Base-by-base conservation (phyloP, 441 rosid genomes). In the Rhodomyrtus psidioides region DNA sequence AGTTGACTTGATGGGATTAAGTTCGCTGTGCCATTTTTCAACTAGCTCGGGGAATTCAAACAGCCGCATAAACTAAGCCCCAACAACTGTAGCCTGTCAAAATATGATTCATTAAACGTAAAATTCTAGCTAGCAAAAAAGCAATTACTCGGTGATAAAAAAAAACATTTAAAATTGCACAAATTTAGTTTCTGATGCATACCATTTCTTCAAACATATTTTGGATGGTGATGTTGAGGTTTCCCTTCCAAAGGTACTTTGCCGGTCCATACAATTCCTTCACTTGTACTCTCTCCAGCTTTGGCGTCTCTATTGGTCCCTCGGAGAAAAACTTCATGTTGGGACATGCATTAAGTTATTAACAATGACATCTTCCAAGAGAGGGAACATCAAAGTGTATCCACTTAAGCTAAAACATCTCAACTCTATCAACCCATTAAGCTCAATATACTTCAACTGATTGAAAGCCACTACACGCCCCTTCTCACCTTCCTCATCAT, bases 31-130 rank as follows among this genome's bases (percentile, higher is more conserved):
- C 65, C 34, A 58, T 14, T 58, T n/a, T 58, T 1, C 65, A 12
- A 58, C 6, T 0, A 58, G 0, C 9, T 58, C 3, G 0, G 9
- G 19, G 2, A 58, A 13, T 4, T n/a, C 19, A 12, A 30, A 58
- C 2, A 58, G 5, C 65, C 1, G 0, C 1, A 59, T 3, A n/a
- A 59, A 27, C 19, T 1, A 0, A 0, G 28, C 21, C 28, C 0
- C 5, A 51, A 4, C 53, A 51, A 51, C 3, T 4, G 15, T 12
- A 51, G 53, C 34, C 34, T 59, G 1, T 59, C 3, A 3, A 7
- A 6, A 51, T 27, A 59, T 1, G 10, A 34, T 27, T 27, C 65
- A n/a, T 14, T 27, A 27, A 54, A 59, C 1, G 3, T 27, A 59
- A n/a, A 6, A 4, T n/a, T 27, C 19, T 6, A 14, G 4, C 13